Percentiles rank a stretch among this genome's conserved stretches.
Conservation (phyloP, 257 asterid species). For the Scutellaria minor region DNA sequence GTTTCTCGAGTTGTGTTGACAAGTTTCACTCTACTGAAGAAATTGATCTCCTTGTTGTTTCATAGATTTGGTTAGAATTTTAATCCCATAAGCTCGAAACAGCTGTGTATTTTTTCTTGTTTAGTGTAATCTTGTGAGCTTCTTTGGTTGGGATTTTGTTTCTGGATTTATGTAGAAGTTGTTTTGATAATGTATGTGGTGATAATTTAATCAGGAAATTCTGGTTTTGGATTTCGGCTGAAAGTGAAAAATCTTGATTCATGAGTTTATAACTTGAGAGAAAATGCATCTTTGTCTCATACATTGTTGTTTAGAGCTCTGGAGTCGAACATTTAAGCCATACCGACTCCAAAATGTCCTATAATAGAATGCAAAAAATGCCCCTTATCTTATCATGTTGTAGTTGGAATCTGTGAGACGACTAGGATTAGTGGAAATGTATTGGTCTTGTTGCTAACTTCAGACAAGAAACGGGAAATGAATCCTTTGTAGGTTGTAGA, state of each 20-base stretch:
- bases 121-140: neutral
- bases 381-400: neutral
- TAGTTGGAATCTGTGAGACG: neutral
- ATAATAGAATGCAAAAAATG: neutral
- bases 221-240: constrained; percentile 23
- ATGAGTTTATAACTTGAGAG: neutral
- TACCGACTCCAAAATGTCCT: neutral
- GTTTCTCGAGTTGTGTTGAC: neutral
- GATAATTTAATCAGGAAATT: neutral
- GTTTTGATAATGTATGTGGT: neutral
- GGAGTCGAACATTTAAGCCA: constrained; percentile 12
- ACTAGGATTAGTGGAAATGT: neutral
- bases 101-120: neutral
- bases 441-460: neutral
- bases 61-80: constrained; percentile 1
- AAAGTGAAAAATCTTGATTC: neutral
- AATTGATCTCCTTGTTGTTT: neutral
- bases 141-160: neutral
- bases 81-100: neutral
- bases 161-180: constrained; percentile 1
- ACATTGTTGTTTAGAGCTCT: neutral
- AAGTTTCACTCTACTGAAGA: constrained; percentile 1
- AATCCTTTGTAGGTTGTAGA: constrained; percentile 8
- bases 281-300: constrained; percentile 17
- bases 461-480: neutral